Base-by-base conservation (phyloP, 176 grass and related monocot genomes). In the Avena sativa region DNA sequence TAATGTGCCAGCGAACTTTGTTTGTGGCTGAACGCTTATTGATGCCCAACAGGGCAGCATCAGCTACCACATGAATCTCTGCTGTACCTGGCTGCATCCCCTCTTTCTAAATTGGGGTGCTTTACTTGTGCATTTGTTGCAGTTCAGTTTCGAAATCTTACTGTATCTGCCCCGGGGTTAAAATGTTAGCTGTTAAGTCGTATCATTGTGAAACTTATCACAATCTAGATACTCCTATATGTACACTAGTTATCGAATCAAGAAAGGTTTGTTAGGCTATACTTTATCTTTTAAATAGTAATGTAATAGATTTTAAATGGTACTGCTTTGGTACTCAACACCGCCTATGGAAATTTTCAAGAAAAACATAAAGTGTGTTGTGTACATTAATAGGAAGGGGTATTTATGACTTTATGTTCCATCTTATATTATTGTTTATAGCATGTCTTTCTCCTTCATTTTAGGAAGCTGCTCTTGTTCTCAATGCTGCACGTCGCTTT, bases 401-500 rank as follows among this genome's bases (percentile, higher is more conserved):
- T 12, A 32, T 32, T 17, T 65, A 47, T 86, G 13, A 12, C 14
- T 55, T 48, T n/a, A 40, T 10, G n/a, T 69, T 16, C 40, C 40
- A 6, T 66, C 56, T 65, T 68, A 53, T 71, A 17, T 85, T 60
- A 32, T 75, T 74, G 46, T 49, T 59, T 19, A 43, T 17, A 28
- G 30, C 44, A 73, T 58, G 61, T 48, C 12, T 12, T 63, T 51
- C 43, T 86, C 13, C 78, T 69, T 77, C 77, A 21, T 87, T 80
- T 51, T 89, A 94, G 92, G 79, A 87, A 94, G 89, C 89, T 64
- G 84, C 92, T 30, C 86, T 94, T 50, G 92, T 94, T 68, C 75
- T 94, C 25, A 94, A 94, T 85, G 92, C 92, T 51, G 87, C 92
- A 5, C 86, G 92, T 19, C 86, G 84, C 79, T 94, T 94, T 84